Percentiles rank a stretch among this genome's conserved stretches.
phyloP scores from a whole-genome alignment of 768 basidiomycete genomes.

The Suillus discolor region DNA sequence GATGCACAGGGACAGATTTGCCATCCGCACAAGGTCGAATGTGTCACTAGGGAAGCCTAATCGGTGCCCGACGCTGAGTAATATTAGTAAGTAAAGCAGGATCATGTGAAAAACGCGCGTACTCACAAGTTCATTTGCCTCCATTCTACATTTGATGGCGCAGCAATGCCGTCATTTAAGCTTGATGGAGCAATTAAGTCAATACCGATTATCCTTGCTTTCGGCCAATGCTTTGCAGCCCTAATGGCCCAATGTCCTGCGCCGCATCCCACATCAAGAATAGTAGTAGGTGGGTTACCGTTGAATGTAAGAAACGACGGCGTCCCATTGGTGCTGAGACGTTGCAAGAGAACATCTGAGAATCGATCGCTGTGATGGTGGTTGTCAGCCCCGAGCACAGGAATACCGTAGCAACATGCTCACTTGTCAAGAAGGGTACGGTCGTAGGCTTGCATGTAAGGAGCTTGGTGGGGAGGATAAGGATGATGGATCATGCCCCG shows the following conservation, averaged over 20 bases:
- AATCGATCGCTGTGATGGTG: constrained; percentile 56
- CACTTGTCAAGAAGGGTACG: constrained; percentile 60
- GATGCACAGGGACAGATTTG: constrained; percentile 64
- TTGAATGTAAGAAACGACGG: constrained; percentile 64
- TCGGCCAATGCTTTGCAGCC: constrained; percentile 64
- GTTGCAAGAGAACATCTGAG: constrained; percentile 52
- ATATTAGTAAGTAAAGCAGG: constrained; percentile 15
- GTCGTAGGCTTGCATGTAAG: constrained; percentile 72
- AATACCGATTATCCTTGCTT: constrained; percentile 61
- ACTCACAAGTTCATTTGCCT: constrained; percentile 72
- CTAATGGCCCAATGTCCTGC: constrained; percentile 67
- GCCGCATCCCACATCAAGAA: constrained; percentile 81
- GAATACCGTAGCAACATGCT: constrained; percentile 24
- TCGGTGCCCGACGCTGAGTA: constrained; percentile 48
- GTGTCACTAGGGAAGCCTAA: constrained; percentile 64
- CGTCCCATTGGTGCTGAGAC: constrained; percentile 51
- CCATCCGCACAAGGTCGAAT: constrained; percentile 77
- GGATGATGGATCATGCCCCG: constrained; percentile 56
- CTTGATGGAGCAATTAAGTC: constrained; percentile 52
- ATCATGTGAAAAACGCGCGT: not conserved
- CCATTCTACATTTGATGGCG: constrained; percentile 47
- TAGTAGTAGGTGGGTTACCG: constrained; percentile 49
- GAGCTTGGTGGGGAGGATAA: constrained; percentile 46
- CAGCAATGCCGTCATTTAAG: constrained; percentile 37
- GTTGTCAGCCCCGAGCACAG: constrained; percentile 9